Evolutionary conservation across 2,329 filamentous ascomycete genomes (phyloP).

Genomic region (Botrytis byssoidea): DNA sequence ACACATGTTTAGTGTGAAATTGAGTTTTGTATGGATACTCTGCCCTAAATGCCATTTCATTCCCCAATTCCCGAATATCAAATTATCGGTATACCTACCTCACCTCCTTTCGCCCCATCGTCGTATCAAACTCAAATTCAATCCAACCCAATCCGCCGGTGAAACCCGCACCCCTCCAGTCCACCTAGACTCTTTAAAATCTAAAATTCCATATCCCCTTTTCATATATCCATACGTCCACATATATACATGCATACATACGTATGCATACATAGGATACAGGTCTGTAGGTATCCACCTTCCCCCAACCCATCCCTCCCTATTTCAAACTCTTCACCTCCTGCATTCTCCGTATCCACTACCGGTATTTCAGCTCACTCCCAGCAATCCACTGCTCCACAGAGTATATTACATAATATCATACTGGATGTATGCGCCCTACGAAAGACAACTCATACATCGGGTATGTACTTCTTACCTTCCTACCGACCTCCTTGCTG

Average conservation of each 20-base stretch:
- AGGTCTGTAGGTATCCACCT: neutral
- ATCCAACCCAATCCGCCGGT: neutral
- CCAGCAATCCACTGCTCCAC: neutral
- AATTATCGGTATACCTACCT: neutral
- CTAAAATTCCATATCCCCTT: neutral
- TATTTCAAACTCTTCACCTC: neutral
- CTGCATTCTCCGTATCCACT: neutral
- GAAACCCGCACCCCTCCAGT: neutral
- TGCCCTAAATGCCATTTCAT: neutral
- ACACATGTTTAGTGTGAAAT: neutral
- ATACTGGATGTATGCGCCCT: neutral
- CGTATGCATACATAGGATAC: neutral
- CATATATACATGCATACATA: neutral
- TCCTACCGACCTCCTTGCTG: neutral
- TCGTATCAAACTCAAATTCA: neutral
- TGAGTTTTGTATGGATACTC: neutral
- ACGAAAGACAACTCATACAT: neutral
- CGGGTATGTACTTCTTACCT: neutral
- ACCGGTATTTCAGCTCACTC: neutral
- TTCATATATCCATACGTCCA: neutral
- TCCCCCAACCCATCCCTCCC: neutral
- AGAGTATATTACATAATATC: neutral
- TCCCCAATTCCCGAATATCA: neutral
- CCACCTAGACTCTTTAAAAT: neutral
- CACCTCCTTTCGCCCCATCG: neutral